Percentiles rank a stretch among this genome's conserved stretches.
These are phyloP conservation scores for Paraconiothyrium sp. DNA, from an alignment of 2,329 filamentous ascomycete genomes.

Conservation along the genomic window DNA sequence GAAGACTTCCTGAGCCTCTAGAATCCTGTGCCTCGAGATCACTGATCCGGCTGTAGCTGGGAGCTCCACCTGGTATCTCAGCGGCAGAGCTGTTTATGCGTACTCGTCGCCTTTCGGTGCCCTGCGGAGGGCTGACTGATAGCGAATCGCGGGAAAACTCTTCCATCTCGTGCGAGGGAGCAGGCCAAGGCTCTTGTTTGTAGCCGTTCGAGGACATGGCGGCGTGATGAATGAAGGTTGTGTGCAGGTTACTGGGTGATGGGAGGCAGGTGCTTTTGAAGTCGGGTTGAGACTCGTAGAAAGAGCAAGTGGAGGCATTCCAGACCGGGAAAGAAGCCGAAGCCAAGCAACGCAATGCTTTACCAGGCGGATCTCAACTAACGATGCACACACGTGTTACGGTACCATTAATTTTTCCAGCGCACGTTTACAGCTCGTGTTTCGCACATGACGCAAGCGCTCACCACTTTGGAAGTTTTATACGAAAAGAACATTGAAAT, in stretches of 20 bases:
- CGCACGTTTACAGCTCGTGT: conserved; percentile 2
- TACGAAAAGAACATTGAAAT: conserved; percentile 1
- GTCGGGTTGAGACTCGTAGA: neutral
- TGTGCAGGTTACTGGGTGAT: neutral
- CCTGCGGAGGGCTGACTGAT: conserved; percentile 3
- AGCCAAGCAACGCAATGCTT: neutral
- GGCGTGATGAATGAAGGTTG: neutral
- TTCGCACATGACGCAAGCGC: conserved; percentile 8
- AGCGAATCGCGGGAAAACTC: neutral
- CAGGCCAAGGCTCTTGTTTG: conserved; percentile 1
- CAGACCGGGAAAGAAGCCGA: neutral
- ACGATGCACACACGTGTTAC: conserved; percentile 2
- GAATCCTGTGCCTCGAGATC: conserved; percentile 22
- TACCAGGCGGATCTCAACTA: neutral
- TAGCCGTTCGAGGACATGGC: conserved; percentile 5
- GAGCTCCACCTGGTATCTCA: conserved; percentile 27
- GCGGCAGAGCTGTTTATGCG: conserved; percentile 42
- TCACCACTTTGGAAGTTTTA: neutral
- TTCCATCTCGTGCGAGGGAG: conserved; percentile 15
- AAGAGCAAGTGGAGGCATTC: neutral
- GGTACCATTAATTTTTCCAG: conserved; percentile 2
- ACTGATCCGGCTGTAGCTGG: conserved; percentile 26
- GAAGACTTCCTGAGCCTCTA: conserved; percentile 7
- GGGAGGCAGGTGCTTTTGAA: conserved; percentile 8
- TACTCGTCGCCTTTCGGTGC: conserved; percentile 24